Conservation (phyloP, 2,329 filamentous ascomycete genomes). For the Leptodontidium sp. region DNA sequence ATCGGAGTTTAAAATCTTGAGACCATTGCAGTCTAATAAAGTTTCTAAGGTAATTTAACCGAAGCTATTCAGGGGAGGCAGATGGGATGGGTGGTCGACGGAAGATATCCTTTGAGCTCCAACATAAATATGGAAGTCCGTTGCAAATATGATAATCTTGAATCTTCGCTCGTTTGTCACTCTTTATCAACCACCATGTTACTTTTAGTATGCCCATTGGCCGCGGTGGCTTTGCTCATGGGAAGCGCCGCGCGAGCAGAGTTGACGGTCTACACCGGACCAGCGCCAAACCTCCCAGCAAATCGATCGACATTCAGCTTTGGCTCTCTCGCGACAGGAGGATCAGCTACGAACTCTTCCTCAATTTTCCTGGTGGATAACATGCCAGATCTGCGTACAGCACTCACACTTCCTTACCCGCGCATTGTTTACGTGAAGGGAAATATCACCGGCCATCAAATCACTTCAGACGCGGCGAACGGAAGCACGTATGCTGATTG, state of each 20-base stretch:
- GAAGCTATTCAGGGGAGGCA: constrained; percentile 9
- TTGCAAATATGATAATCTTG: neutral
- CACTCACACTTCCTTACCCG: constrained; percentile 10
- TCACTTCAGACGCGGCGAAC: constrained; percentile 8
- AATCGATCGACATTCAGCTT: constrained; percentile 18
- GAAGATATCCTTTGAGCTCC: neutral
- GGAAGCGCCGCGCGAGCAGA: neutral
- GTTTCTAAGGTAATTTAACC: constrained; percentile 4
- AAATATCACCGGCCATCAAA: constrained; percentile 15
- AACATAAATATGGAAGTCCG: neutral
- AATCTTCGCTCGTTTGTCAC: neutral
- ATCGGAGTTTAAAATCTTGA: neutral
- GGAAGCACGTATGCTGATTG: constrained; percentile 20
- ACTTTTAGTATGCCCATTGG: neutral
- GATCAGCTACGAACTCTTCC: constrained; percentile 1
- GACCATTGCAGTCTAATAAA: neutral
- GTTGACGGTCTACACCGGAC: constrained; percentile 13
- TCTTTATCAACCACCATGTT: neutral
- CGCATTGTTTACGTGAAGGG: constrained; percentile 18
- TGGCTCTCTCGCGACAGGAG: constrained; percentile 12
- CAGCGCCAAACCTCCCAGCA: constrained; percentile 6
- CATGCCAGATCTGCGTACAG: constrained; percentile 20
- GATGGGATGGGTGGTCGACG: neutral
- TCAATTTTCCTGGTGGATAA: constrained; percentile 22
- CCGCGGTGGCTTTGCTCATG: constrained; percentile 6